Evolutionary conservation across 345 rosid genomes (phyloP).

Genomic region (Microcos paniculata): DNA sequence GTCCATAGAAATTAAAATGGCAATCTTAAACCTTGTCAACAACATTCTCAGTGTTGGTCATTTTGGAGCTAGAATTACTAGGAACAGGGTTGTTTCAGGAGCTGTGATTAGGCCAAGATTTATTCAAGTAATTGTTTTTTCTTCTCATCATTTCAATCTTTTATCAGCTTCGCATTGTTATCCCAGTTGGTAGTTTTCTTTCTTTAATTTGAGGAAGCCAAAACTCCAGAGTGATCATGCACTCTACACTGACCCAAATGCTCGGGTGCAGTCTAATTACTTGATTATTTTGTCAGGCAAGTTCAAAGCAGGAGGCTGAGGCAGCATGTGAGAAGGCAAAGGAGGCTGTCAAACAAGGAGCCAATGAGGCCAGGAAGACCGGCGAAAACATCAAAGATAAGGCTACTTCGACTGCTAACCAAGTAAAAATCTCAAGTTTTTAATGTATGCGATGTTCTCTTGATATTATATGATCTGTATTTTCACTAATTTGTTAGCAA

Average conservation of each 20-base stretch:
- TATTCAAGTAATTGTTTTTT: constrained; percentile 16
- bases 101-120: neutral
- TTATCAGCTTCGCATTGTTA: neutral
- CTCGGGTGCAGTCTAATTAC: too few species aligned
- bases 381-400: constrained; percentile 16
- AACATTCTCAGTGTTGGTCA: constrained; percentile 3
- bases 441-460: neutral
- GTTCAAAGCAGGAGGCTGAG: constrained; percentile 16
- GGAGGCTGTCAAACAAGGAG: constrained; percentile 27
- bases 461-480: neutral
- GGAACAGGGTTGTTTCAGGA: neutral
- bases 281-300: constrained; percentile 6
- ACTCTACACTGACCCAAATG: too few species aligned
- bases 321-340: constrained; percentile 9
- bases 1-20: constrained; percentile 9
- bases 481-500: neutral
- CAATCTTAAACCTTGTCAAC: constrained; percentile 3
- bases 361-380: constrained; percentile 8
- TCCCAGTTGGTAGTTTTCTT: neutral
- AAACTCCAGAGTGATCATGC: too few species aligned
- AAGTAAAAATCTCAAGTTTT: constrained; percentile 16
- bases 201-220: too few species aligned
- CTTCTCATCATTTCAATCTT: neutral
- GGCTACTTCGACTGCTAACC: constrained; percentile 25
- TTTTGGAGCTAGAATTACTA: neutral